Evolutionary conservation across 2,329 filamentous ascomycete species (phyloP).

Genomic region (Pseudogymnoascus sp.): DNA sequence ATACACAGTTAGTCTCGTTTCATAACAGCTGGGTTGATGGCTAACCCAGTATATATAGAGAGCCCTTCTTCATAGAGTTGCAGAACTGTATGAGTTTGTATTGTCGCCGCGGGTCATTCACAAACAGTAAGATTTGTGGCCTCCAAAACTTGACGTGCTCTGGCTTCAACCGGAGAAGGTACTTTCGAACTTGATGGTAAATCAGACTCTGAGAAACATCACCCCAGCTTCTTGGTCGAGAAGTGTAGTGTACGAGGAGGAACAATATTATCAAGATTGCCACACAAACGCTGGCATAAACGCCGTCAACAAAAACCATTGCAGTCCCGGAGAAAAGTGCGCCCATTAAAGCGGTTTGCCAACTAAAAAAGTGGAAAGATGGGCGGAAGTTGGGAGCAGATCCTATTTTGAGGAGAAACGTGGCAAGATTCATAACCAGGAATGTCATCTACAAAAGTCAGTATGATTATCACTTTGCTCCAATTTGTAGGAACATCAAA

Average conservation of each 20-base stretch:
- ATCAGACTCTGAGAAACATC: slow-evolving; percentile 86
- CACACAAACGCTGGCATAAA: slow-evolving; percentile 70
- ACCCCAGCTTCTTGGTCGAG: slow-evolving; percentile 80
- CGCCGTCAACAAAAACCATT: slow-evolving; percentile 85
- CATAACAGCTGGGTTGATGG: neutral
- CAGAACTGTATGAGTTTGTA: slow-evolving; percentile 83
- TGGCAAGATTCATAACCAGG: slow-evolving; percentile 78
- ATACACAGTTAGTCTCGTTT: slow-evolving; percentile 33
- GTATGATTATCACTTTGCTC: neutral
- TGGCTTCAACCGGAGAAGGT: slow-evolving; percentile 70
- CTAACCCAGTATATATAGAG: slow-evolving; percentile 45
- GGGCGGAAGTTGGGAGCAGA: slow-evolving; percentile 85
- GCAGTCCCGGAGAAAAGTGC: slow-evolving; percentile 67
- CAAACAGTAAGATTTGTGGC: slow-evolving; percentile 74
- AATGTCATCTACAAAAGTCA: slow-evolving; percentile 61
- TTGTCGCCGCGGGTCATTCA: slow-evolving; percentile 74
- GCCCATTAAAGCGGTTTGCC: slow-evolving; percentile 69
- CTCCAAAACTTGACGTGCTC: slow-evolving; percentile 94
- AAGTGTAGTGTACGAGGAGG: slow-evolving; percentile 74
- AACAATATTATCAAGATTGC: slow-evolving; percentile 69
- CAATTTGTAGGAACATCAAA: neutral
- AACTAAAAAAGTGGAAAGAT: slow-evolving; percentile 82
- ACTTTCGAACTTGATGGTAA: slow-evolving; percentile 82
- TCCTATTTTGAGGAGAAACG: slow-evolving; percentile 76
- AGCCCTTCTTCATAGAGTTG: slow-evolving; percentile 83